Percentiles rank a stretch among this genome's conserved stretches.
These are phyloP conservation scores for Spathaspora jeffriesii DNA, from an alignment of 1,139 yeast species.

Conservation along the genomic window DNA sequence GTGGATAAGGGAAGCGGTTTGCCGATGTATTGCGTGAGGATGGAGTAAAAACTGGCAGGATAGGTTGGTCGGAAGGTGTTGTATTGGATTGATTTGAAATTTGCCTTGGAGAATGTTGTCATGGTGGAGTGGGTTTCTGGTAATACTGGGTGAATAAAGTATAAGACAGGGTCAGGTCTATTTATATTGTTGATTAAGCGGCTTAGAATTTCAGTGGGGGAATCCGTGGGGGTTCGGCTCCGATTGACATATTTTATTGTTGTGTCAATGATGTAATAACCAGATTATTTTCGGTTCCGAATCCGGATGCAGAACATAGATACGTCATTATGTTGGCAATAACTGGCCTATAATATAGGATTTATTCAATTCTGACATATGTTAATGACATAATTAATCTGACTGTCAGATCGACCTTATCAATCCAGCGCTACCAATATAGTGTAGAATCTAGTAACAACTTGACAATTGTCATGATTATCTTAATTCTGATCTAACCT, in stretches of 20 bases:
- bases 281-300: not conserved
- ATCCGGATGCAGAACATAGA: not conserved
- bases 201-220: not conserved
- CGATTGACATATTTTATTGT: not conserved
- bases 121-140: slow-evolving; percentile 24
- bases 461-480: too few relatives aligned
- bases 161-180: not conserved
- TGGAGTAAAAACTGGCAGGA: slow-evolving; percentile 52
- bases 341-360: not conserved
- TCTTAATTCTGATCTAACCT: too few relatives aligned
- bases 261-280: not conserved
- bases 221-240: not conserved
- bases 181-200: not conserved
- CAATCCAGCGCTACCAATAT: too few relatives aligned
- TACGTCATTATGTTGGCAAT: too few relatives aligned
- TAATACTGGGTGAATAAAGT: too few relatives aligned
- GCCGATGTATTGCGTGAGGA: slow-evolving; percentile 31
- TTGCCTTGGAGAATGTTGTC: slow-evolving; percentile 65
- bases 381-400: too few relatives aligned
- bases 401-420: too few relatives aligned
- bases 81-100: slow-evolving; percentile 62
- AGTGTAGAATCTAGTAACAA: too few relatives aligned
- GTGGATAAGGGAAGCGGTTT: slow-evolving; percentile 19
- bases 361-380: too few relatives aligned
- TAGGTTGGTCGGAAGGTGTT: slow-evolving; percentile 67